Conservation (phyloP, 2,329 filamentous ascomycete genomes). For the Blastomyces emzantsi region DNA sequence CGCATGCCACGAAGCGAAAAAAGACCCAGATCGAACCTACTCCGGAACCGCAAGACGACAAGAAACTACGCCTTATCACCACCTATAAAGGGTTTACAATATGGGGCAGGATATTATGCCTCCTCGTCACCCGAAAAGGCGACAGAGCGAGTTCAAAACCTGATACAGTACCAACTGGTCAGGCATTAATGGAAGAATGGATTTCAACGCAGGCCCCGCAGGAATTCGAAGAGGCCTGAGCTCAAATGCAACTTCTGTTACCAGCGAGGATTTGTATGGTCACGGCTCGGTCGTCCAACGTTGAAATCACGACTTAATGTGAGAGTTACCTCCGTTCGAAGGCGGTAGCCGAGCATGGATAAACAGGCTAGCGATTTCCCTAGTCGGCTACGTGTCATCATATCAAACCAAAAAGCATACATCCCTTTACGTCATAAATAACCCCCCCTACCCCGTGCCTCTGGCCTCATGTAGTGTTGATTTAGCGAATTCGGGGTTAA, state of each 20-base stretch:
- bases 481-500: neutral
- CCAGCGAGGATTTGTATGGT: no score
- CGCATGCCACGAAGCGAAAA: conserved; percentile 22
- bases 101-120: conserved; percentile 82
- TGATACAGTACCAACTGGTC: conserved; percentile 38
- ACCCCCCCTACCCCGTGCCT: no score
- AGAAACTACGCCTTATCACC: conserved; percentile 79
- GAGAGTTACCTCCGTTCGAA: neutral
- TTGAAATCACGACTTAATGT: neutral
- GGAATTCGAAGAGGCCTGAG: conserved; percentile 32
- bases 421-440: neutral
- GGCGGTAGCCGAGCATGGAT: neutral
- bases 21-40: conserved; percentile 24
- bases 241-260: neutral
- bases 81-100: conserved; percentile 94
- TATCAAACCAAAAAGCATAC: neutral
- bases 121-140: conserved; percentile 70
- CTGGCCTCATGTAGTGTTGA: neutral
- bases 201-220: conserved; percentile 62
- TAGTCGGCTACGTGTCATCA: neutral
- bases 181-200: conserved; percentile 76
- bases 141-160: conserved; percentile 33
- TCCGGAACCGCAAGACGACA: conserved; percentile 59
- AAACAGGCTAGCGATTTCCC: neutral
- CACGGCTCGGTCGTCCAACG: neutral